phyloP scores from a whole-genome alignment of 805 yeast genomes.

The Teunomyces lycoperdinae region DNA sequence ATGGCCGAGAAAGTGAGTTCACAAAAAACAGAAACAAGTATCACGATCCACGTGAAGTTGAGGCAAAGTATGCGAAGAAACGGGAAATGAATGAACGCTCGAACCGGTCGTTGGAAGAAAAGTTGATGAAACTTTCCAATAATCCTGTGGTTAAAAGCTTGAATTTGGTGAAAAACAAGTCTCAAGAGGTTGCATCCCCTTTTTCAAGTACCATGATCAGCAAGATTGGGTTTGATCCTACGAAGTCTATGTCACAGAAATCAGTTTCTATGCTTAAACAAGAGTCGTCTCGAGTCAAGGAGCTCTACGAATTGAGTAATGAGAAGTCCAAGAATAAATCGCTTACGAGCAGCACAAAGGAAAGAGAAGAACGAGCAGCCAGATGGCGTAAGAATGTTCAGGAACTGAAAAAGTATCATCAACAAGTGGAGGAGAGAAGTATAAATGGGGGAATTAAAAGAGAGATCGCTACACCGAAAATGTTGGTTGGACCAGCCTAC shows the following conservation, averaged over 20 bases:
- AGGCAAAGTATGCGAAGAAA: constrained; percentile 36
- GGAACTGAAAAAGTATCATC: constrained; percentile 14
- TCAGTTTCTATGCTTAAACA: background rate
- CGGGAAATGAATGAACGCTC: constrained; percentile 26
- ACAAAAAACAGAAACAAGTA: constrained; percentile 31
- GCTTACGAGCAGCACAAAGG: constrained; percentile 15
- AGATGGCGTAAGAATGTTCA: constrained; percentile 25
- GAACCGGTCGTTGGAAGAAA: constrained; percentile 36
- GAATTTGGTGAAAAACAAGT: constrained; percentile 15
- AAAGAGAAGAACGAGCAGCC: constrained; percentile 12
- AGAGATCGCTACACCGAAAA: background rate
- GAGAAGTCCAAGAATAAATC: constrained; percentile 14
- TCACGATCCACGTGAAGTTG: constrained; percentile 42
- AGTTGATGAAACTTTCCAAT: constrained; percentile 22
- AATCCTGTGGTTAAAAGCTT: constrained; percentile 18
- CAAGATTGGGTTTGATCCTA: constrained; percentile 54
- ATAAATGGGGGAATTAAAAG: constrained; percentile 7
- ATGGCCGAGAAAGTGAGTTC: constrained; percentile 15
- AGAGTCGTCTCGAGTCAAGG: constrained; percentile 13
- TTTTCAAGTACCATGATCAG: constrained; percentile 29
- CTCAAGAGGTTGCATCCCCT: constrained; percentile 12
- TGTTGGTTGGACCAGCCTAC: background rate
- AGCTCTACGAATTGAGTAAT: constrained; percentile 21
- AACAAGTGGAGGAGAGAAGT: constrained; percentile 8
- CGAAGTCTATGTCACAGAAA: constrained; percentile 12